Conservation (phyloP, 148 eudicot genomes). For the Tetragonia tetragonoides region DNA sequence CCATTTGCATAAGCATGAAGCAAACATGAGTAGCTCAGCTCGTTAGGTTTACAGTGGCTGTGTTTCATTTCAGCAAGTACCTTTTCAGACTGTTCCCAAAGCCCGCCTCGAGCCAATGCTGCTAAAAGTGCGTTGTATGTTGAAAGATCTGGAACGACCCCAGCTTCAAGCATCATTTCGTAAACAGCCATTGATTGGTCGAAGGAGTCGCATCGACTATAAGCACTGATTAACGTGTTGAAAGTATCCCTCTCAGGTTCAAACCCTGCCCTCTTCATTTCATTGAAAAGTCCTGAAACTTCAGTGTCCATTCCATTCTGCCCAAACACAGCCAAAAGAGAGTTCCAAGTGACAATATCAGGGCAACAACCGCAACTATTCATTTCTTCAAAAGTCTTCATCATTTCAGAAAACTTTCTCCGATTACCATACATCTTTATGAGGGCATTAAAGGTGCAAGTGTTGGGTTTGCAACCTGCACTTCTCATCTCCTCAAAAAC, state of each 20-base stretch:
- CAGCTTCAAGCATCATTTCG: conserved; percentile 70
- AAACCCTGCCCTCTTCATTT: conserved; percentile 86
- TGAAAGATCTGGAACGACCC: conserved; percentile 77
- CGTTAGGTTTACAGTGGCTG: conserved; percentile 64
- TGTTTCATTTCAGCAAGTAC: conserved; percentile 67
- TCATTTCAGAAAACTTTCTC: conserved; percentile 77
- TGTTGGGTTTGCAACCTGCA: conserved; percentile 72
- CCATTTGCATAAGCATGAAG: conserved; percentile 95
- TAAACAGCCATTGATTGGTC: conserved; percentile 72
- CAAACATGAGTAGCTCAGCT: conserved; percentile 68
- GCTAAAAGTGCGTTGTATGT: conserved; percentile 86
- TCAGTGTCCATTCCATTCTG: conserved; percentile 83
- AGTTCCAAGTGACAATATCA: conserved; percentile 93
- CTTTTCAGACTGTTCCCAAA: conserved; percentile 88
- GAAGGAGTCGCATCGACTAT: conserved; percentile 74
- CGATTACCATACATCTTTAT: conserved; percentile 87
- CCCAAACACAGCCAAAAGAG: conserved; percentile 82
- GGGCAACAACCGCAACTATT: conserved; percentile 60
- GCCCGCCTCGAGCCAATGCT: conserved; percentile 83
- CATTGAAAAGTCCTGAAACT: conserved; percentile 63
- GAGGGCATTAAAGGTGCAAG: conserved; percentile 82
- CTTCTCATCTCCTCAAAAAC: conserved; percentile 79
- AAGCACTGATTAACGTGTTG: conserved; percentile 81
- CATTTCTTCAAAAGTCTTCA: conserved; percentile 84
- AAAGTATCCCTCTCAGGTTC: conserved; percentile 90